Base-by-base conservation (phyloP, 1,139 yeast species). In the Arxiozyma slooffiae region DNA sequence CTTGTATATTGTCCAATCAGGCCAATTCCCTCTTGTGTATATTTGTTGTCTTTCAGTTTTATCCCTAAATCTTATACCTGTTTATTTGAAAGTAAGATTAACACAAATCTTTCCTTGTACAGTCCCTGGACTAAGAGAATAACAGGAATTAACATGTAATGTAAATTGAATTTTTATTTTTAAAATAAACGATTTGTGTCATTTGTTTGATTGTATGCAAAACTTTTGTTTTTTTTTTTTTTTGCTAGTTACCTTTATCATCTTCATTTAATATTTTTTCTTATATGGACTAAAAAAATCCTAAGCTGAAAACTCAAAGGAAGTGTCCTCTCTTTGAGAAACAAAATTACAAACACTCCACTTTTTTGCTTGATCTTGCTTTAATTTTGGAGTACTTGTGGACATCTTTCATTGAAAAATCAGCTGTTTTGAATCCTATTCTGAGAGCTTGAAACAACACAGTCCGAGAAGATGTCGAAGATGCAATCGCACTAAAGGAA, bases 301-400 rank as follows among this genome's bases (percentile, higher is more conserved):
- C 66, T 89, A 88, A 0, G 95, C 88, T 0, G 97, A 97, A 61
- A 85, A 88, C 20, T 97, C 98, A 68, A 89, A 88, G 7, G 94
- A 84, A 1, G 95, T 81, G 1, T 96, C 95, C 52, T 90, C 82
- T 7, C 85, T 79, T 67, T 90, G 97, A 1, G 95, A 84, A 0
- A 87, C 95, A 30, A 86, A 77, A 62, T 90, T 90, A 62, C 96
- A 88, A 9, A 86, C 77, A n/a, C n/a, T n/a, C n/a, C 16, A 87
- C 78, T 97, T 90, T 52, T 82, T 76, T 38, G 83, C 75, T 61
- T 86, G 95, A 65, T 90, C 97, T 38, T 78, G 77, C n/a, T 82
- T 73, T 62, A 85, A 68, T 20, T 72, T 69, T 42, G 66, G 58
- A 23, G 67, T 65, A 7, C 74, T 73, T 30, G 72, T 67, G 55